Percentiles rank a stretch among this genome's conserved stretches.
These are phyloP conservation scores for Ceratopteris richardii DNA, from an alignment of 75 land plant species.

Conservation along the genomic window DNA sequence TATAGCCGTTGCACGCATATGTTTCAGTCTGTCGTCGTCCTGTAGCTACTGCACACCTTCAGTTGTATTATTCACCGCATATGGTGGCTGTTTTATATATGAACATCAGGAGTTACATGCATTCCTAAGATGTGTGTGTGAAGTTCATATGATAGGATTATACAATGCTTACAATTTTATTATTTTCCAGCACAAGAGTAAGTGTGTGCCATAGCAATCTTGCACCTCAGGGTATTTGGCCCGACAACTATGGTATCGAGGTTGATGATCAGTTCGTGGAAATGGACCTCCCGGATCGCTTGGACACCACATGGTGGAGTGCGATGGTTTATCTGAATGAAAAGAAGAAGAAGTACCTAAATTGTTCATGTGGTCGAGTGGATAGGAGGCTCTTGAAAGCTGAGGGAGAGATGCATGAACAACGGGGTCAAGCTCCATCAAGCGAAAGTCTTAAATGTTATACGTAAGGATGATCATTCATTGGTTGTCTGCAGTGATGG, in stretches of 20 bases:
- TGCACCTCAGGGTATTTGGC: conserved; percentile 74
- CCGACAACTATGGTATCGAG: conserved; percentile 97
- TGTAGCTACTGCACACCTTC: no score
- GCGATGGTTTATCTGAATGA: conserved; percentile 75
- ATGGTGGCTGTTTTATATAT: no score
- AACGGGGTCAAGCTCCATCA: conserved; percentile 82
- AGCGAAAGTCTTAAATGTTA: conserved; percentile 68
- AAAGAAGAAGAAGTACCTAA: conserved; percentile 38
- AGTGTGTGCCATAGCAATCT: conserved; percentile 85
- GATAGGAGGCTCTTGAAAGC: conserved; percentile 74
- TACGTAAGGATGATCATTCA: conserved; percentile 56
- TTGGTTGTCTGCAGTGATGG: conserved; percentile 72
- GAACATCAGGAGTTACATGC: no score
- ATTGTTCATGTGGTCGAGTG: conserved; percentile 77
- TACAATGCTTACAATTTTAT: no score
- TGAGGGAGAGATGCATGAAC: conserved; percentile 72
- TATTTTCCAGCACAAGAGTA: conserved; percentile 71
- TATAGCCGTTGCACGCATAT: no score
- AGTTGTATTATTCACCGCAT: no score
- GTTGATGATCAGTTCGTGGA: conserved; percentile 97
- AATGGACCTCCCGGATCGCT: conserved; percentile 83
- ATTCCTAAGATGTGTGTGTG: no score
- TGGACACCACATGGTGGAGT: conserved; percentile 85
- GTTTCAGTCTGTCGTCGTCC: no score
- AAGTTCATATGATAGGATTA: no score